These are phyloP conservation scores for Ceratocystis albifundus DNA, from an alignment of 2,329 filamentous ascomycete genomes.

Conservation along the genomic window DNA sequence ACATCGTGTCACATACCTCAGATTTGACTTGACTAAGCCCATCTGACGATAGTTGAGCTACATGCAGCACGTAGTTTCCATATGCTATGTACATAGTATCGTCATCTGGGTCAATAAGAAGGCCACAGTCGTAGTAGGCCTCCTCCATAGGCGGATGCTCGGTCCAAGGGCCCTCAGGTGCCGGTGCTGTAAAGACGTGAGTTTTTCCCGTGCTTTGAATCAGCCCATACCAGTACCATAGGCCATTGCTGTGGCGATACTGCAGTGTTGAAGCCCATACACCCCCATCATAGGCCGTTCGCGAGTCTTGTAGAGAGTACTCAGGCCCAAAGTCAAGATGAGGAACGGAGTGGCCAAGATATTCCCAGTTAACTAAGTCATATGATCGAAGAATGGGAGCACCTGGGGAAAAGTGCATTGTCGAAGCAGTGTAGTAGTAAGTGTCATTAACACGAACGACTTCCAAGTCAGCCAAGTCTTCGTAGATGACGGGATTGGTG, in stretches of 20 bases:
- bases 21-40: slow-evolving; percentile 31
- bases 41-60: slow-evolving; percentile 37
- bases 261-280: slow-evolving; percentile 20
- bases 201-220: slow-evolving; percentile 25
- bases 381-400: slow-evolving; percentile 33
- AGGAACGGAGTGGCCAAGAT: slow-evolving; percentile 25
- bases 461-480: slow-evolving; percentile 30
- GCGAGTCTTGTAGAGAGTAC: slow-evolving; percentile 15
- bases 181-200: slow-evolving; percentile 26
- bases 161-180: slow-evolving; percentile 26
- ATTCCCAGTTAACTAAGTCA: slow-evolving; percentile 30
- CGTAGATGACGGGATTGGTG: slow-evolving; percentile 29
- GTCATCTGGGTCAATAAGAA: slow-evolving; percentile 45
- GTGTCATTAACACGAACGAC: slow-evolving; percentile 27
- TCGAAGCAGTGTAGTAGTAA: slow-evolving; percentile 39
- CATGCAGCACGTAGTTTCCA: slow-evolving; percentile 35
- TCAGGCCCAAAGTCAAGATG: slow-evolving; percentile 3
- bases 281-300: slow-evolving; percentile 23
- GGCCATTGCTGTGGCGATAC: slow-evolving; percentile 17
- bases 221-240: slow-evolving; percentile 25
- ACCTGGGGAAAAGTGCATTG: slow-evolving; percentile 49
- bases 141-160: slow-evolving; percentile 25
- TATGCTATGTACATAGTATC: slow-evolving; percentile 44
- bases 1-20: slow-evolving; percentile 24
- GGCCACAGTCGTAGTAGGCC: slow-evolving; percentile 44